These are phyloP conservation scores for Linderina pennispora DNA, from an alignment of 192 early-diverging fungal genomes.

Conservation along the genomic window DNA sequence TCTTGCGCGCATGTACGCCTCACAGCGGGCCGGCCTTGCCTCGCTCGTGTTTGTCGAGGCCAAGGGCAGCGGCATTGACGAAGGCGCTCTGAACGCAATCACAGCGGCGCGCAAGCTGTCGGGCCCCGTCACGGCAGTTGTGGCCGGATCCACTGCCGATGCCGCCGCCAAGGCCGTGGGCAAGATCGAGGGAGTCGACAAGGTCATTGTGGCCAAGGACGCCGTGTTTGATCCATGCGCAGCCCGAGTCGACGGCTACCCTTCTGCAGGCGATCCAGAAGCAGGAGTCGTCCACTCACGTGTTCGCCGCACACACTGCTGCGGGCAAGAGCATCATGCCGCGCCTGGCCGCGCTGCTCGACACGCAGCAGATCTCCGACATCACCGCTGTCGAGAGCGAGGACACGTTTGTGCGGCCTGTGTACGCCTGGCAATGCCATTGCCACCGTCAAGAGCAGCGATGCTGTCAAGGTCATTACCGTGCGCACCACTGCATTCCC, in stretches of 20 bases:
- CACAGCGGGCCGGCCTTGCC: constrained; percentile 28
- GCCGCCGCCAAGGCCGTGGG: constrained; percentile 55
- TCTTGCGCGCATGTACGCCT: constrained; percentile 22
- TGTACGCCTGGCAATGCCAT: constrained; percentile 98
- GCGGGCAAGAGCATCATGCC: constrained; percentile 94
- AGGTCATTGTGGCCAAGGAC: constrained; percentile 83
- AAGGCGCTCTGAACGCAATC: constrained; percentile 79
- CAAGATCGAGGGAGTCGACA: constrained; percentile 62
- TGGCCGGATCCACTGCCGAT: constrained; percentile 72
- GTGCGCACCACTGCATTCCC: constrained; percentile 90
- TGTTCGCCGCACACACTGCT: constrained; percentile 81
- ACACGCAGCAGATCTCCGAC: constrained; percentile 89
- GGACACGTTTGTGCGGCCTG: constrained; percentile 92
- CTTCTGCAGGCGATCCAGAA: constrained; percentile 62
- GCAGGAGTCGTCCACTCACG: constrained; percentile 73
- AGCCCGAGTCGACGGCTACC: constrained; percentile 78
- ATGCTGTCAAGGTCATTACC: constrained; percentile 82
- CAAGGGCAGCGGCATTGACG: constrained; percentile 64
- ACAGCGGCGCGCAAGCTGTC: constrained; percentile 79
- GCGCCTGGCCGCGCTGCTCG: constrained; percentile 85
- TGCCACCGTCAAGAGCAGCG: constrained; percentile 89
- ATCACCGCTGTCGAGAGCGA: constrained; percentile 69
- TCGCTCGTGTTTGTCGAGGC: constrained; percentile 89
- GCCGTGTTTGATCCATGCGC: constrained; percentile 66
- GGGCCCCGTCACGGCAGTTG: constrained; percentile 80